Base-by-base conservation (phyloP, 1,284 basidiomycete species). In the Coriolopsis trogii region DNA sequence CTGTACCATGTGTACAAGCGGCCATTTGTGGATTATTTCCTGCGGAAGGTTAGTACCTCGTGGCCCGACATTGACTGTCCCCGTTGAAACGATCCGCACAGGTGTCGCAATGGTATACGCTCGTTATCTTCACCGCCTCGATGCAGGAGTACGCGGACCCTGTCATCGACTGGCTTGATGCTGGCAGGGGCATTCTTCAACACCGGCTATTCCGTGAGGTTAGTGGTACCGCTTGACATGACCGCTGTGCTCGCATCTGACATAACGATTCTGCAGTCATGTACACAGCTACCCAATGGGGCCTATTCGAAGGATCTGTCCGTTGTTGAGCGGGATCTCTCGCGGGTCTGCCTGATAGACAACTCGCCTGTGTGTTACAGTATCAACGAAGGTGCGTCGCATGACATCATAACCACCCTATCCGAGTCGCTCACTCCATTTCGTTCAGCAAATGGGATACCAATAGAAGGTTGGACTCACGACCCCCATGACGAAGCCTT, bases 81-180 rank as follows among this genome's bases (percentile, higher is more conserved):
- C 30, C 43, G 21, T 33, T 49, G 24, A 52, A 38, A 21, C 24
- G 24, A 21, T 36, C 37, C 16, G 47, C 30, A 15, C 66, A 97
- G 94, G 97, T 98, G 38, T 95, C 96, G 21, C 81, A 88, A 34
- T 99, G 96, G 96, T 99, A 99, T 74, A 98, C 95, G 2, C 85
- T 99, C 48, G 95, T 99, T 49, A 93, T 99, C 59, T 99, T 96
- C 72, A 99, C 96, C 16, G 97, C 96, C 1, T 98, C 95, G 6
- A 94, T 99, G 88, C 91, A 95, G 66, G 96, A 99, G 71, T 99
- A 99, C 70, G 96, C 96, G 51, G 96, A 99, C 74, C 96, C 97
- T 0, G 96, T 99, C 24, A 99, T 99, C 63, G 97, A 99, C 73
- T 99, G 97, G 96, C 76, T 99, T 52, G 96, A 99, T 68, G 93